A percentile compares a stretch with the other conserved stretches of the same genome.
Conservation (phyloP, 441 rosid species). For the Melastoma candidum region DNA sequence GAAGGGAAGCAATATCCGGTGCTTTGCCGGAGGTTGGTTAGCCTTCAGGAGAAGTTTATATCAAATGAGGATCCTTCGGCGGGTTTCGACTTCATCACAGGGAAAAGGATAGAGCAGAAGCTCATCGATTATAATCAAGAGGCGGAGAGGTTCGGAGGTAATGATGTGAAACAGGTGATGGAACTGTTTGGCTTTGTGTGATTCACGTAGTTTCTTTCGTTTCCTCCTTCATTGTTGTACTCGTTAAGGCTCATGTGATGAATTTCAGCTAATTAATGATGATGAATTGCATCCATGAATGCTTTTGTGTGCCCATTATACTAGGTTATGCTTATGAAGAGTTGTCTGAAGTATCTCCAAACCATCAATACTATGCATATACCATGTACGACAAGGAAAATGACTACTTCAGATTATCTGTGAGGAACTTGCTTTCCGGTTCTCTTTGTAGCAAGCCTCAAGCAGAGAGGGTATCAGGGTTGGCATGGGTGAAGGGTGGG, state of each 20-base stretch:
- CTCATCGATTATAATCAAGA: conserved; percentile 87
- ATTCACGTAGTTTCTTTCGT: background rate
- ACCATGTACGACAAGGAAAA: conserved; percentile 95
- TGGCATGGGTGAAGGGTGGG: conserved; percentile 90
- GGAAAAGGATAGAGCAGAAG: conserved; percentile 91
- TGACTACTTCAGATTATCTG: conserved; percentile 66
- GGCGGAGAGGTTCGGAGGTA: conserved; percentile 96
- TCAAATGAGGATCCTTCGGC: conserved; percentile 62
- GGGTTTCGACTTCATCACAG: conserved; percentile 83
- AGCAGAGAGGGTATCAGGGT: conserved; percentile 68
- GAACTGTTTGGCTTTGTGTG: background rate
- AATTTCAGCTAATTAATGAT: too few relatives aligned
- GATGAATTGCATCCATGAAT: background rate
- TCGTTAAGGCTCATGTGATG: background rate
- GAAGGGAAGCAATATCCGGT: conserved; percentile 88
- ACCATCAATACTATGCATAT: conserved; percentile 84
- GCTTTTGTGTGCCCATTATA: conserved; percentile 7
- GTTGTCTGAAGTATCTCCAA: conserved; percentile 84
- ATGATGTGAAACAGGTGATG: background rate
- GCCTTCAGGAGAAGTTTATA: conserved; percentile 78
- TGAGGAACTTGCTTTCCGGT: conserved; percentile 86
- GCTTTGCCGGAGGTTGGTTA: conserved; percentile 65
- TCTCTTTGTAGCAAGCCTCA: conserved; percentile 89
- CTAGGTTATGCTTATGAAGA: conserved; percentile 95
- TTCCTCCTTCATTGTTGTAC: background rate